Percentiles rank a stretch among this genome's conserved stretches.
These are phyloP conservation scores for Capsicum pubescens DNA, from an alignment of 257 asterid genomes.

Conservation along the genomic window DNA sequence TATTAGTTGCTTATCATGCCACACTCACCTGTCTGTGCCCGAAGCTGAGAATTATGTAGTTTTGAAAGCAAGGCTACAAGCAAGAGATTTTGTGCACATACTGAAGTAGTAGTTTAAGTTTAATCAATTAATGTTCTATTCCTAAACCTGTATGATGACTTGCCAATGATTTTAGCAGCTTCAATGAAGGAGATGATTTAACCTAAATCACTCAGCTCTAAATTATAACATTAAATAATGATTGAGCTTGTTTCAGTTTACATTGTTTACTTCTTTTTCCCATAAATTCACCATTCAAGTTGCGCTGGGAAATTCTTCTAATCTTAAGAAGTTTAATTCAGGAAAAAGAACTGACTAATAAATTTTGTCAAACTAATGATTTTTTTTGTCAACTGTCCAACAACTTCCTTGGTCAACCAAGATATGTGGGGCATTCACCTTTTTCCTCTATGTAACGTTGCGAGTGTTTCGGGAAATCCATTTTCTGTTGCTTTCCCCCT, in stretches of 20 bases:
- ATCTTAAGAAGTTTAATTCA: slow-evolving; percentile 1
- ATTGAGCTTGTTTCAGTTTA: slow-evolving; percentile 17
- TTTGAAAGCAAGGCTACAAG: not conserved
- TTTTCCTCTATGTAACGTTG: not conserved
- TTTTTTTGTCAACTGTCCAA: not conserved
- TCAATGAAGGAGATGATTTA: not conserved
- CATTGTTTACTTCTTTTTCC: not conserved
- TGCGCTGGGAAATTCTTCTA: not conserved
- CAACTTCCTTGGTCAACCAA: slow-evolving; percentile 9
- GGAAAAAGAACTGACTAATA: not conserved
- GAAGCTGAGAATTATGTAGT: slow-evolving; percentile 14
- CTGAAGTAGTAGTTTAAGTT: slow-evolving; percentile 9
- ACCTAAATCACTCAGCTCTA: not conserved
- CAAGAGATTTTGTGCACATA: slow-evolving; percentile 1
- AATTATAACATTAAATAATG: not conserved
- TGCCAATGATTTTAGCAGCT: not conserved
- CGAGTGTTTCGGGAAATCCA: not conserved
- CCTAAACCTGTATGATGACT: not conserved
- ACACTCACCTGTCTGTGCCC: not conserved
- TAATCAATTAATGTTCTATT: slow-evolving; percentile 11
- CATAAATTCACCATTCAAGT: slow-evolving; percentile 16
- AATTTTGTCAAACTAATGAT: slow-evolving; percentile 17
- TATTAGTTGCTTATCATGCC: not conserved
- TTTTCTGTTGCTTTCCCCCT: not conserved
- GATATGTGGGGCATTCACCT: not conserved